These are phyloP conservation scores for Emericellopsis cladophorae DNA, from an alignment of 2,329 filamentous ascomycete species.

Conservation along the genomic window DNA sequence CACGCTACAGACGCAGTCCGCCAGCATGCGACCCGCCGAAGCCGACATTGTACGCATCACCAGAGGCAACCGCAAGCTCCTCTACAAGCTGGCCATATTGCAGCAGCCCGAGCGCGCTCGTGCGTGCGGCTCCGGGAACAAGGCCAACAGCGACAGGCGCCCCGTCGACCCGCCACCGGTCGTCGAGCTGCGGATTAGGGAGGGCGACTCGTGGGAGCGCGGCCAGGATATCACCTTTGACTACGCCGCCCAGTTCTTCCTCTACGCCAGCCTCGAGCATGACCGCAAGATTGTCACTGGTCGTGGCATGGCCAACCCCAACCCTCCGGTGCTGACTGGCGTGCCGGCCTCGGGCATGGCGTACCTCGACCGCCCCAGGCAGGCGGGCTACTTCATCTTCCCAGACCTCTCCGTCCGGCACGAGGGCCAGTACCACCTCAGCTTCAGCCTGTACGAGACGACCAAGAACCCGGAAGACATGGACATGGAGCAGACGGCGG, in stretches of 20 bases:
- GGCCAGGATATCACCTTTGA: conserved; percentile 69
- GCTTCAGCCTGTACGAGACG: conserved; percentile 88
- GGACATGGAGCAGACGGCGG: conserved; percentile 38
- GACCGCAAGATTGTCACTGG: conserved; percentile 74
- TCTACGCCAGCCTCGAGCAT: conserved; percentile 83
- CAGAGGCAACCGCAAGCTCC: conserved; percentile 62
- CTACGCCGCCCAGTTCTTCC: conserved; percentile 96
- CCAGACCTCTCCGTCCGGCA: conserved; percentile 92
- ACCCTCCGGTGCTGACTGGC: conserved; percentile 78
- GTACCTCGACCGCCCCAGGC: conserved; percentile 75
- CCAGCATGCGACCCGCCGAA: no score
- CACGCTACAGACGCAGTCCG: no score
- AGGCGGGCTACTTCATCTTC: conserved; percentile 90
- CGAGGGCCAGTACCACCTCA: conserved; percentile 83
- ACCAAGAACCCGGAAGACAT: conserved; percentile 75
- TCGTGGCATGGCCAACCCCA: conserved; percentile 54
- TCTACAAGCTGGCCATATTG: conserved; percentile 73
- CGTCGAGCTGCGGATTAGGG: conserved; percentile 77
- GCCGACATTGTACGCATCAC: conserved; percentile 28
- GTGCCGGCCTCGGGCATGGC: conserved; percentile 93
- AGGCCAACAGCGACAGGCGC: conserved; percentile 60
- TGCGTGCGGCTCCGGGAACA: conserved; percentile 89
- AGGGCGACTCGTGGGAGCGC: conserved; percentile 42
- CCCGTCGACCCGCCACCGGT: conserved; percentile 92
- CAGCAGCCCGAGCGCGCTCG: conserved; percentile 91